Evolutionary conservation across 2,329 filamentous ascomycete genomes (phyloP).

Genomic region (Capronia epimyces): DNA sequence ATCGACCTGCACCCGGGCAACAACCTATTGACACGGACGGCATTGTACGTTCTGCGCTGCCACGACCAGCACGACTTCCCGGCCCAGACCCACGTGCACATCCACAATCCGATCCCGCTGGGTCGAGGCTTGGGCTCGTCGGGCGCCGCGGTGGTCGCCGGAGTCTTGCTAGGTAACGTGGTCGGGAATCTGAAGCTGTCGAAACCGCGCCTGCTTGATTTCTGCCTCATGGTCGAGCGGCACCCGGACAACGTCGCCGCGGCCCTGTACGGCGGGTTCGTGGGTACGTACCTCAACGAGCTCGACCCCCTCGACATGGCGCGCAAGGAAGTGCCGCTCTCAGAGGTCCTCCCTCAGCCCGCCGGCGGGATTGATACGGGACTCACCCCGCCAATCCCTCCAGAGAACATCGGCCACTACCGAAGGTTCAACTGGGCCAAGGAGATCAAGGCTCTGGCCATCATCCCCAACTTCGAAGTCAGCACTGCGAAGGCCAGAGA

Average conservation of each 20-base stretch:
- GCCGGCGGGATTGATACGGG: slow-evolving; percentile 90
- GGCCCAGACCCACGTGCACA: slow-evolving; percentile 79
- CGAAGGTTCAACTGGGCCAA: slow-evolving; percentile 91
- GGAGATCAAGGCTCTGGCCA: slow-evolving; percentile 93
- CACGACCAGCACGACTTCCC: slow-evolving; percentile 83
- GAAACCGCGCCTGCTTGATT: slow-evolving; percentile 74
- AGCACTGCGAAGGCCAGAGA: slow-evolving; percentile 85
- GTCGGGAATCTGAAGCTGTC: slow-evolving; percentile 69
- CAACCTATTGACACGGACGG: slow-evolving; percentile 91
- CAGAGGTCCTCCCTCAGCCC: slow-evolving; percentile 84
- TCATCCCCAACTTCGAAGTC: slow-evolving; percentile 94
- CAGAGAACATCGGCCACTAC: slow-evolving; percentile 87
- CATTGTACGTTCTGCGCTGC: slow-evolving; percentile 89
- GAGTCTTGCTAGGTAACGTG: slow-evolving; percentile 87
- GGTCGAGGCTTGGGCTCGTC: slow-evolving; percentile 92
- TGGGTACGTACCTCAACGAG: slow-evolving; percentile 93
- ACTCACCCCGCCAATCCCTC: slow-evolving; percentile 78
- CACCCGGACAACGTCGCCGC: slow-evolving; percentile 94
- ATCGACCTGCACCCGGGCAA: slow-evolving; percentile 77
- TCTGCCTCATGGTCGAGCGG: slow-evolving; percentile 85
- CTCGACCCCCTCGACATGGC: slow-evolving; percentile 82
- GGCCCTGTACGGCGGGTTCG: slow-evolving; percentile 90
- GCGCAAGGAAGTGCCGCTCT: slow-evolving; percentile 86
- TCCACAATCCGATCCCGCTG: slow-evolving; percentile 91
- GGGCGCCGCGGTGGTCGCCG: slow-evolving; percentile 89